Percentiles rank a stretch among this genome's conserved stretches.
Conservation (phyloP, 768 basidiomycete species). For the Hygrophoropsis aurantiaca region DNA sequence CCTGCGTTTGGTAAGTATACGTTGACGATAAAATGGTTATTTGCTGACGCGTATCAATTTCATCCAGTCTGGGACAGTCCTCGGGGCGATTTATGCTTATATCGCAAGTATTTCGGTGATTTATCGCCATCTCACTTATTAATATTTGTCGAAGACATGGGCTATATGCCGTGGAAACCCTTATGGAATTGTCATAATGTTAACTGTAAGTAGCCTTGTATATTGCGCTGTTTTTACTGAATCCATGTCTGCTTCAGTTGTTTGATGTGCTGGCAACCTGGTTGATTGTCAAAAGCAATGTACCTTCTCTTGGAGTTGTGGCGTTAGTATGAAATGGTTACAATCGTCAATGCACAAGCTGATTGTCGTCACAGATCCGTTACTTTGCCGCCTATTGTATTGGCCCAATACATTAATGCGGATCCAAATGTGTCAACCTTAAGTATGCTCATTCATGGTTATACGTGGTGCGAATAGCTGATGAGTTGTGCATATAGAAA, state of each 20-base stretch:
- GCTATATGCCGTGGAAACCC: conserved; percentile 41
- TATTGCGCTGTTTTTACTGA: conserved; percentile 1
- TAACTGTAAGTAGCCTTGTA: conserved; percentile 36
- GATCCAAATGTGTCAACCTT: conserved; percentile 25
- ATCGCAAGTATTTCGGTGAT: conserved; percentile 21
- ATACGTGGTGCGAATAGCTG: neutral
- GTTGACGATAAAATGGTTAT: neutral
- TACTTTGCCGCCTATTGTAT: conserved; percentile 43
- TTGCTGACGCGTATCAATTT: neutral
- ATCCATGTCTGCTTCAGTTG: conserved; percentile 26
- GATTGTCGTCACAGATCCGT: conserved; percentile 31
- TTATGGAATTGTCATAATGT: conserved; percentile 38
- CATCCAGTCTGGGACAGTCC: conserved; percentile 30
- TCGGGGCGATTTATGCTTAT: conserved; percentile 33
- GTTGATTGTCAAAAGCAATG: conserved; percentile 38
- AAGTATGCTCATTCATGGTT: conserved; percentile 19
- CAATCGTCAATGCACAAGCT: neutral
- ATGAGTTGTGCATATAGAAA: conserved; percentile 24
- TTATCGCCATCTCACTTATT: neutral
- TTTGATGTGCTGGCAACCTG: conserved; percentile 47
- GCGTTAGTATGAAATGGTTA: conserved; percentile 30
- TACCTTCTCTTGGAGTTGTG: conserved; percentile 43
- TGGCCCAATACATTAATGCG: conserved; percentile 28
- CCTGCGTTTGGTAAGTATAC: conserved; percentile 38
- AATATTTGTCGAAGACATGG: conserved; percentile 29